A percentile compares a stretch with the other conserved stretches of the same genome.
These are phyloP conservation scores for Kalanchoe fedtschenkoi DNA, from an alignment of 164 flowering plant genomes.

Conservation along the genomic window DNA sequence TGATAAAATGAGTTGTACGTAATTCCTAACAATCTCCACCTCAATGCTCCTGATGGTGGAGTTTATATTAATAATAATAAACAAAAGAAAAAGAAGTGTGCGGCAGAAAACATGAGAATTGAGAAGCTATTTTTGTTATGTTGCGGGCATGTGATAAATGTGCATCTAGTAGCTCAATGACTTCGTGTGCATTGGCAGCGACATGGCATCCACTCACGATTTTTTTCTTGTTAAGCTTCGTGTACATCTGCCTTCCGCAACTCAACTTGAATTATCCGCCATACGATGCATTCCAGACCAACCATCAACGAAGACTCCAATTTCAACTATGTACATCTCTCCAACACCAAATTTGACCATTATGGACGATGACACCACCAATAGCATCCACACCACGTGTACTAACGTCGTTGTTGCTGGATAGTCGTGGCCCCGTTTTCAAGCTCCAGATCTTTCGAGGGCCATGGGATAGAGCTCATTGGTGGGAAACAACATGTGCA, in stretches of 20 bases:
- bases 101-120: too few relatives aligned
- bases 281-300: not conserved
- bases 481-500: constrained; percentile 79
- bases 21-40: too few relatives aligned
- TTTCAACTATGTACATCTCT: not conserved
- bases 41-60: too few relatives aligned
- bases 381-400: not conserved
- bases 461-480: constrained; percentile 50
- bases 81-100: too few relatives aligned
- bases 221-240: not conserved
- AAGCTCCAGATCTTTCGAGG: constrained; percentile 11
- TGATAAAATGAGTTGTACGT: too few relatives aligned
- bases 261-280: not conserved
- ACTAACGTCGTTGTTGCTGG: not conserved
- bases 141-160: too few relatives aligned
- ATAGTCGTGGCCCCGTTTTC: not conserved
- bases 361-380: not conserved
- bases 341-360: not conserved
- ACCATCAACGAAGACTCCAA: not conserved
- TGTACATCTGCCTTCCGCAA: not conserved
- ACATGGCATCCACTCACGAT: not conserved
- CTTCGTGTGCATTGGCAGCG: too few relatives aligned
- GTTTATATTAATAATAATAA: too few relatives aligned
- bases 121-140: too few relatives aligned
- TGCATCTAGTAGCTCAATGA: too few relatives aligned